These are phyloP conservation scores for Fusarium sambucinum DNA, from an alignment of 2,329 filamentous ascomycete species.

Conservation along the genomic window DNA sequence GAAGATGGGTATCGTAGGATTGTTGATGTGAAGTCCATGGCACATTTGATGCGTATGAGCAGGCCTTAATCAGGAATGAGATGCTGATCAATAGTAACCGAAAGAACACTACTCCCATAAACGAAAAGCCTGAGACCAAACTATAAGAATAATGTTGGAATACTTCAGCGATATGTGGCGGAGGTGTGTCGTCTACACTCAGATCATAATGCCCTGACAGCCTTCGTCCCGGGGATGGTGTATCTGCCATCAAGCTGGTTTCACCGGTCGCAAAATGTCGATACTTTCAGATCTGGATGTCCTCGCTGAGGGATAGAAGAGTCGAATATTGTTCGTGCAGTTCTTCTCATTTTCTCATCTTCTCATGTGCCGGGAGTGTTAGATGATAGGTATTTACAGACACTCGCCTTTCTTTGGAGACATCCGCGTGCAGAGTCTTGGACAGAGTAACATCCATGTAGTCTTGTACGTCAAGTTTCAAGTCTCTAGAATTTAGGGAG, in stretches of 20 bases:
- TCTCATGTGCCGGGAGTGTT: no score
- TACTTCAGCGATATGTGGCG: background rate
- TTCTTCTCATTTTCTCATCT: background rate
- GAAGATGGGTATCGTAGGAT: background rate
- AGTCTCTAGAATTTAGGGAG: background rate
- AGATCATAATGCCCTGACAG: no score
- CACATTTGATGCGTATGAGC: background rate
- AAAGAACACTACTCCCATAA: background rate
- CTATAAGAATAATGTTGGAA: background rate
- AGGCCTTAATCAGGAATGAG: background rate
- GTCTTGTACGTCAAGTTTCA: fast-evolving
- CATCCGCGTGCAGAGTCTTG: fast-evolving
- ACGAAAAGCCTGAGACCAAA: no score
- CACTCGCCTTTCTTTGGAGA: background rate
- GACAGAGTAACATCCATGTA: fast-evolving
- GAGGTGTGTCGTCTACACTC: no score
- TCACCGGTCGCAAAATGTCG: background rate
- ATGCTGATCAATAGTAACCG: background rate
- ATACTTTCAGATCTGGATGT: fast-evolving
- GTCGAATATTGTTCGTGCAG: background rate
- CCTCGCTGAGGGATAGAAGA: background rate
- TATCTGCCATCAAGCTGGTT: background rate
- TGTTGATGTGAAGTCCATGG: background rate
- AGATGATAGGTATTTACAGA: background rate
- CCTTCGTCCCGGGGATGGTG: background rate